Percentiles rank a stretch among this genome's conserved stretches.
Conservation (phyloP, 768 basidiomycete species). For the Auricularia sp. region DNA sequence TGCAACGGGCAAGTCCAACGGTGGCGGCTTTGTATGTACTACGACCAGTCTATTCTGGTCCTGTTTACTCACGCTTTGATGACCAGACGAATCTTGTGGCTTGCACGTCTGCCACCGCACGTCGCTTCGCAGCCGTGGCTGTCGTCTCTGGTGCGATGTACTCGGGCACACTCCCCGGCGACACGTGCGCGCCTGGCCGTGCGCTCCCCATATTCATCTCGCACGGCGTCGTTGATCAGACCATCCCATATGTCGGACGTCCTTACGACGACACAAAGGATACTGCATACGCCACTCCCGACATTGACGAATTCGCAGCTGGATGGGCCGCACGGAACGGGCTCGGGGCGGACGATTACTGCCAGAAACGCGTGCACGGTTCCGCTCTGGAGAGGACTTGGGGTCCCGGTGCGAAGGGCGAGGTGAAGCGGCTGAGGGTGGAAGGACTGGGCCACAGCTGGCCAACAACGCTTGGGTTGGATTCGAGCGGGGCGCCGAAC, state of each 20-base stretch:
- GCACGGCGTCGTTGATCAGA: conserved; percentile 16
- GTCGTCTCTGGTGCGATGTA: conserved; percentile 17
- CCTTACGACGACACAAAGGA: conserved; percentile 6
- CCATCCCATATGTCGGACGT: conserved; percentile 15
- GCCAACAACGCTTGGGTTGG: conserved; percentile 16
- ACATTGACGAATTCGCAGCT: conserved; percentile 12
- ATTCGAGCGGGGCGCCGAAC: conserved; percentile 6
- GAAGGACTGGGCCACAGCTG: conserved; percentile 16
- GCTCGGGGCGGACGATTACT: conserved; percentile 5
- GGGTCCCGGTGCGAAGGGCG: conserved; percentile 7
- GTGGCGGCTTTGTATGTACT: conserved; percentile 16
- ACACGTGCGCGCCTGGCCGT: conserved; percentile 10
- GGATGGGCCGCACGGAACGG: conserved; percentile 18
- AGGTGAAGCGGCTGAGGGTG: conserved; percentile 12
- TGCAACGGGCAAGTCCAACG: conserved; percentile 18
- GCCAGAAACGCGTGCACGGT: neutral
- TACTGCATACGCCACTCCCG: conserved; percentile 7
- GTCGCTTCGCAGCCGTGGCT: conserved; percentile 16
- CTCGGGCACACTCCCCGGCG: conserved; percentile 13
- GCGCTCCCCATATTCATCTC: conserved; percentile 13
- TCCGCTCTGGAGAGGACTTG: conserved; percentile 7
- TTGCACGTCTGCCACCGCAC: conserved; percentile 13
- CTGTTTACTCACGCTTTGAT: neutral
- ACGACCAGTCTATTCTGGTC: neutral
- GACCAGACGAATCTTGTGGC: conserved; percentile 9